Conservation (phyloP, 2,329 filamentous ascomycete genomes). For the Botrytis tulipae region DNA sequence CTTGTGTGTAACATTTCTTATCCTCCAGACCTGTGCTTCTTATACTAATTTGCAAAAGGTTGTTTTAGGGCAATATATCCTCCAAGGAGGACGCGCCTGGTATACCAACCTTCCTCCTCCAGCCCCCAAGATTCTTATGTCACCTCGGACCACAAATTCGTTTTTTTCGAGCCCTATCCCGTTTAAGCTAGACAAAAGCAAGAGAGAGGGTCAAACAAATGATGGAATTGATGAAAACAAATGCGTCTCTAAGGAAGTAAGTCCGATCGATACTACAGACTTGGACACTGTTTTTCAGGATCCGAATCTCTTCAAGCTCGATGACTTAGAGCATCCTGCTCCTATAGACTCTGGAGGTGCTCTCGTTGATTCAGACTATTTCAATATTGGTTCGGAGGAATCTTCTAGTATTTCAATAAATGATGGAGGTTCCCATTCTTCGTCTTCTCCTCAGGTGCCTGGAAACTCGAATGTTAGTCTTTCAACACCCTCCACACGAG, state of each 20-base stretch:
- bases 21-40: rapidly evolving
- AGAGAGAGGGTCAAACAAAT: neutral
- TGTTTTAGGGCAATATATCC: neutral
- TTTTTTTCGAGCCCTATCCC: neutral
- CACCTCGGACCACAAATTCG: too few relatives aligned
- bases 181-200: neutral
- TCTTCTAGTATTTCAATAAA: neutral
- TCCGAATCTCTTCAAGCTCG: neutral
- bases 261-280: too few relatives aligned
- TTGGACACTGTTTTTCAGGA: neutral
- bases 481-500: neutral
- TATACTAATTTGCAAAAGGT: neutral
- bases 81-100: neutral
- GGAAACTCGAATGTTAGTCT: neutral
- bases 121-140: neutral
- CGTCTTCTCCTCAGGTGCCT: rapidly evolving
- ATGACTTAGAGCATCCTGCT: neutral
- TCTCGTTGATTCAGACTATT: neutral
- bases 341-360: neutral
- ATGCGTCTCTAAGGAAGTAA: neutral
- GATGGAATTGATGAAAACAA: neutral
- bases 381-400: neutral
- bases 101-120: neutral
- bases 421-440: neutral
- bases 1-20: neutral